Evolutionary conservation across 2,329 filamentous ascomycete species (phyloP).

Genomic region (Botryotinia globosa): DNA sequence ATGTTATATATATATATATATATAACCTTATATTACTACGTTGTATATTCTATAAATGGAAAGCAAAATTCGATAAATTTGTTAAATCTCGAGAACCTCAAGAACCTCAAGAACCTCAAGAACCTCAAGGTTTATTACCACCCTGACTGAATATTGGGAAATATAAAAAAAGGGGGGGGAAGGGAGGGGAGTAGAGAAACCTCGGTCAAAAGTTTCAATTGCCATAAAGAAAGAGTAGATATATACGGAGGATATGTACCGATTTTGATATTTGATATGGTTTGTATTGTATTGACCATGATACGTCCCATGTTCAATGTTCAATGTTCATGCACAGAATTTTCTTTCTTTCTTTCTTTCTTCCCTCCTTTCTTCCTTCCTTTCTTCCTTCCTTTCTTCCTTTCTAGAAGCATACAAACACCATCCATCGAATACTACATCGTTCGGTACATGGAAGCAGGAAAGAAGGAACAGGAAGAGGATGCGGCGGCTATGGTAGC

Average conservation of each 20-base stretch:
- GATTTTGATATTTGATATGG: too few relatives aligned
- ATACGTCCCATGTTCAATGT: neutral
- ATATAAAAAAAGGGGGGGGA: neutral
- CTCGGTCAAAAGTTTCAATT: neutral
- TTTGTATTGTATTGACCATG: neutral
- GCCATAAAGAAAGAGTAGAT: neutral
- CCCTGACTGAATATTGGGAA: neutral
- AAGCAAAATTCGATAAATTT: too few relatives aligned
- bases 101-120: neutral
- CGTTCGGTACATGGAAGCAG: neutral
- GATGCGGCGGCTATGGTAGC: slow-evolving; percentile 4
- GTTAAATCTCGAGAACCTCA: neutral
- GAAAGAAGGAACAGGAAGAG: neutral
- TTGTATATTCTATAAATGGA: neutral
- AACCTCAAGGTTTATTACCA: neutral
- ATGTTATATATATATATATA: too few relatives aligned
- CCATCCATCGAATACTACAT: neutral
- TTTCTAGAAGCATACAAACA: neutral
- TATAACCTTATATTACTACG: too few relatives aligned
- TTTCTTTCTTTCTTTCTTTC: too few relatives aligned
- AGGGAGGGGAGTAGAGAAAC: too few relatives aligned
- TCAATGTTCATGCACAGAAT: neutral
- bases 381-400: neutral
- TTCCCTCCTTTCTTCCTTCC: neutral
- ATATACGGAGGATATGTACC: neutral